Evolutionary conservation across 176 grass and related monocot genomes (phyloP).

Genomic region (Oryza officinalis): DNA sequence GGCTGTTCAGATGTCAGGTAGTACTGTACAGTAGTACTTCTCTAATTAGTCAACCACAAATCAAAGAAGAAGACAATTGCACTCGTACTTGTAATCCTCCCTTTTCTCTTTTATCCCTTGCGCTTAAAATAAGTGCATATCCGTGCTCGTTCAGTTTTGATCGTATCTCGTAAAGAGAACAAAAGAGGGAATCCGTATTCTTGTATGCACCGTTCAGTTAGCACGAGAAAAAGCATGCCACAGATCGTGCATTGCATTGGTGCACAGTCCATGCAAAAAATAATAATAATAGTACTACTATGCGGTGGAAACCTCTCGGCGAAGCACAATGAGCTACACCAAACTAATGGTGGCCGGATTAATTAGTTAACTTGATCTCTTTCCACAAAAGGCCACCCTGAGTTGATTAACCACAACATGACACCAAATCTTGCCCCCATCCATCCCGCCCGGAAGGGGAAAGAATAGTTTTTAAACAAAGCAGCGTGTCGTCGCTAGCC

Average conservation of each 20-base stretch:
- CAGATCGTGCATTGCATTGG: neutral
- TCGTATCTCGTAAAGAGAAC: neutral
- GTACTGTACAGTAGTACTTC: neutral
- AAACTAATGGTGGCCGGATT: neutral
- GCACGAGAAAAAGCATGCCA: neutral
- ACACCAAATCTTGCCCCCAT: neutral
- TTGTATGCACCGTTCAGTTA: neutral
- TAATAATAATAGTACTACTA: neutral
- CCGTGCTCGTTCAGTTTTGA: neutral
- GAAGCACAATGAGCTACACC: neutral
- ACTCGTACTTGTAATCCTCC: neutral
- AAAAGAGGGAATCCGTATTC: neutral
- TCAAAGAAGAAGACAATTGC: neutral
- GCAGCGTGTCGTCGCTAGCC: neutral
- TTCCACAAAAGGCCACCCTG: conserved; percentile 14
- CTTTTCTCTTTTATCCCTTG: neutral
- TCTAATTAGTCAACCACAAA: neutral
- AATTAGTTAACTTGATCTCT: conserved; percentile 6
- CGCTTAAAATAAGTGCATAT: neutral
- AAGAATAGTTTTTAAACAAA: neutral
- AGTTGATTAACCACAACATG: neutral
- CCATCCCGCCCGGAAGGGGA: neutral
- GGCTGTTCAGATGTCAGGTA: neutral
- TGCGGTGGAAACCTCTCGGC: neutral
- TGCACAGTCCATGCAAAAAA: neutral